Conservation (phyloP, 805 yeast genomes). For the Metschnikowia henanensis region DNA sequence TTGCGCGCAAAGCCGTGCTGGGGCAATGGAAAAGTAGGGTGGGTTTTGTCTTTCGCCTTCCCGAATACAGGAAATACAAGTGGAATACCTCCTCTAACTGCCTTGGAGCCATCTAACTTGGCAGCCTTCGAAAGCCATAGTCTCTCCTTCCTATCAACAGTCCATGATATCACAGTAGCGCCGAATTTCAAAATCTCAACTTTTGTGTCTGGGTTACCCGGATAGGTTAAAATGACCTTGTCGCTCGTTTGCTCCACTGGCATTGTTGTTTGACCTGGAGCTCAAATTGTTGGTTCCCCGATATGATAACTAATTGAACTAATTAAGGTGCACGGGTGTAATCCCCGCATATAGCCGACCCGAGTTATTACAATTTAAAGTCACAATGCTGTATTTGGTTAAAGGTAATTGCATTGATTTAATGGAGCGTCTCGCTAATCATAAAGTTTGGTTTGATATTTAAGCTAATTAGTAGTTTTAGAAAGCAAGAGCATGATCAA, state of each 20-base stretch:
- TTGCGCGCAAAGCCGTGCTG: slow-evolving; percentile 97
- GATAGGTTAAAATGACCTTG: slow-evolving; percentile 60
- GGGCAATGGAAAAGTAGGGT: slow-evolving; percentile 69
- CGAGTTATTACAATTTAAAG: background rate
- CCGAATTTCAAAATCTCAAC: slow-evolving; percentile 82
- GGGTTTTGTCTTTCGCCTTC: slow-evolving; percentile 49
- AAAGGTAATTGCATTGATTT: too few species aligned
- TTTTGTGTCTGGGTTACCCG: slow-evolving; percentile 48
- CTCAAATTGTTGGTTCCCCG: too few species aligned
- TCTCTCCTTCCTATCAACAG: slow-evolving; percentile 65
- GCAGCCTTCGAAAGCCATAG: slow-evolving; percentile 82
- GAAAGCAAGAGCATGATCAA: too few species aligned
- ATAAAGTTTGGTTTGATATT: too few species aligned
- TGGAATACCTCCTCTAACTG: slow-evolving; percentile 98
- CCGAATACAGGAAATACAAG: slow-evolving; percentile 95
- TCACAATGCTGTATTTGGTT: too few species aligned
- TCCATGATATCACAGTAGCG: slow-evolving; percentile 88
- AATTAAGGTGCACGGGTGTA: slow-evolving; percentile 6
- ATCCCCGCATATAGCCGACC: slow-evolving; percentile 1
- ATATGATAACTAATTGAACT: too few species aligned
- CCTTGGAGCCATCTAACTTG: slow-evolving; percentile 84
- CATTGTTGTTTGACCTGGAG: slow-evolving; percentile 36
- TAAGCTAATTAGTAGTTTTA: too few species aligned
- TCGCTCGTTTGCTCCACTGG: slow-evolving; percentile 65
- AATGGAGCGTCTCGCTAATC: too few species aligned